Evolutionary conservation across 2,329 filamentous ascomycete genomes (phyloP).

Genomic region (Aspergillus sp.): DNA sequence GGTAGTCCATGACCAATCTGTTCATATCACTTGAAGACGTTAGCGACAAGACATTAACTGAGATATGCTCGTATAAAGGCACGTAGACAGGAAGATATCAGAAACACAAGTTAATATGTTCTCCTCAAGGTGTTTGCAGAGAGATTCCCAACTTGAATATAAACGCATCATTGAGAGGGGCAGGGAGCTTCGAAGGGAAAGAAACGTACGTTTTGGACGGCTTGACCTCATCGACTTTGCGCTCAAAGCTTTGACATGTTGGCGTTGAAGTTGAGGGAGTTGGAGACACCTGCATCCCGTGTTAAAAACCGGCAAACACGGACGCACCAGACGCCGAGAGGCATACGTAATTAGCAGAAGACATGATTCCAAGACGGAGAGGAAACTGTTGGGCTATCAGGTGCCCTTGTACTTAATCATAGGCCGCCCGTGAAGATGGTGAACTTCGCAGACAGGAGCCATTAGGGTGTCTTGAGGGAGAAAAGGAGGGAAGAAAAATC

Average conservation of each 20-base stretch:
- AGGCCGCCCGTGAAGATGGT: constrained; percentile 35
- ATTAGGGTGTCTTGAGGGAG: constrained; percentile 26
- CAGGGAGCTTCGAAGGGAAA: constrained; percentile 5
- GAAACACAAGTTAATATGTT: constrained; percentile 77
- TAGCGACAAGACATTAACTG: constrained; percentile 24
- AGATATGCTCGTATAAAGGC: neutral
- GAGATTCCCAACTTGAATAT: constrained; percentile 99
- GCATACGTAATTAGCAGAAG: constrained; percentile 44
- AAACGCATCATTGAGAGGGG: constrained; percentile 70
- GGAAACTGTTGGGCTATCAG: constrained; percentile 14
- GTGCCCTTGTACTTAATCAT: constrained; percentile 17
- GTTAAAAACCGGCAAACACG: constrained; percentile 36
- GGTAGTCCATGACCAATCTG: constrained; percentile 90
- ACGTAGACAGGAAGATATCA: constrained; percentile 47
- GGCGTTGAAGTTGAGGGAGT: constrained; percentile 70
- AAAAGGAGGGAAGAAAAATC: constrained; percentile 19
- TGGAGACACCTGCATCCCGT: constrained; percentile 62
- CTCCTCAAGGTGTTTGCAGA: constrained; percentile 94
- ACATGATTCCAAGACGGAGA: constrained; percentile 33
- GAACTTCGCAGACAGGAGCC: constrained; percentile 35
- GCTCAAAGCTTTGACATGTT: constrained; percentile 72
- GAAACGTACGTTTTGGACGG: constrained; percentile 81
- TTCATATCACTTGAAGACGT: constrained; percentile 77
- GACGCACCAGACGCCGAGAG: constrained; percentile 33
- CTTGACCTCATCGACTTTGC: constrained; percentile 78